Evolutionary conservation across 2,329 filamentous ascomycete species (phyloP).

Genomic region (Cladosporium cucumerinum): DNA sequence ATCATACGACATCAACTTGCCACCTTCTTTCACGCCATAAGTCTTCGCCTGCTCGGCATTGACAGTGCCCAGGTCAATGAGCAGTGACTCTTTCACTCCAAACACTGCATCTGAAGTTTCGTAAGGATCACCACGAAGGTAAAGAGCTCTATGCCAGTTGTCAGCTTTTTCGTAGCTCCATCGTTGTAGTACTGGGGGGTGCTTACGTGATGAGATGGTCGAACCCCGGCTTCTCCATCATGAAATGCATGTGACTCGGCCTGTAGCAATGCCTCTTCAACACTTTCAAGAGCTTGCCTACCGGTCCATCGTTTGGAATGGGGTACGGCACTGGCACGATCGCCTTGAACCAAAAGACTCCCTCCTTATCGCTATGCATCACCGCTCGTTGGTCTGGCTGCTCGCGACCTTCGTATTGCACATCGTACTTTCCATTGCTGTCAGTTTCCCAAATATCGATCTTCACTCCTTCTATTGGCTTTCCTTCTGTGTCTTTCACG

Average conservation of each 20-base stretch:
- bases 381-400: constrained; percentile 71
- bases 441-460: constrained; percentile 87
- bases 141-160: constrained; percentile 61
- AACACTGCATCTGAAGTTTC: constrained; percentile 83
- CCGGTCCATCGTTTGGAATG: constrained; percentile 79
- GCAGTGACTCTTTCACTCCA: constrained; percentile 75
- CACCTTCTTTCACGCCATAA: constrained; percentile 63
- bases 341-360: constrained; percentile 78
- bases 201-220: constrained; percentile 80
- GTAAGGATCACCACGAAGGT: constrained; percentile 74
- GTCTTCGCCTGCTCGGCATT: constrained; percentile 52
- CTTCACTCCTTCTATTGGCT: constrained; percentile 62
- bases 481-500: constrained; percentile 61
- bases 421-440: constrained; percentile 75
- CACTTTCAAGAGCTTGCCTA: constrained; percentile 65
- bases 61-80: constrained; percentile 61
- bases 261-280: constrained; percentile 73
- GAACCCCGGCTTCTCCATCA: constrained; percentile 77
- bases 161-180: constrained; percentile 16
- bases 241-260: constrained; percentile 80
- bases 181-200: not conserved
- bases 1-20: constrained; percentile 57
- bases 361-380: constrained; percentile 65
- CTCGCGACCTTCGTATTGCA: constrained; percentile 65
- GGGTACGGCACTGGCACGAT: constrained; percentile 83